phyloP scores from a whole-genome alignment of 75 land plant species.

The Selaginella tamariscina region DNA sequence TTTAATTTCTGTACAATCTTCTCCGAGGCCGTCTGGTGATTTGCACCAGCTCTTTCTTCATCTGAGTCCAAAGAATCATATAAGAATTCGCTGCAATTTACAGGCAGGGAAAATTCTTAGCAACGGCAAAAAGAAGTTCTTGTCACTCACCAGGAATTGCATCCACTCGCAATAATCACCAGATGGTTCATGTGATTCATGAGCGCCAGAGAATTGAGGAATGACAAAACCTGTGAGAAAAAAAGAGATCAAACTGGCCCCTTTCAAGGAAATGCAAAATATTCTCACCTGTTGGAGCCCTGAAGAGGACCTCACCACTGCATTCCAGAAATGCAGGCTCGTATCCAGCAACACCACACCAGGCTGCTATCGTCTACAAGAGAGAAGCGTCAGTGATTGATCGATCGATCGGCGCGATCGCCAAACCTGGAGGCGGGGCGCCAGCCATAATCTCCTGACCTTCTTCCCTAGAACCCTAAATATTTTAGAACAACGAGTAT shows the following conservation, averaged over 20 bases:
- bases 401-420: conserved; percentile 1
- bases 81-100: conserved; percentile 12
- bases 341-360: conserved; percentile 65
- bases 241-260: conserved; percentile 7
- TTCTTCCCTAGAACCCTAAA: conserved; percentile 3
- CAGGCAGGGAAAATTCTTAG: conserved; percentile 3
- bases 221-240: conserved; percentile 48
- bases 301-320: conserved; percentile 3
- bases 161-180: conserved; percentile 72
- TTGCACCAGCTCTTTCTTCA: conserved; percentile 13
- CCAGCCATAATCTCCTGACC: conserved; percentile 3
- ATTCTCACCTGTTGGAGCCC: conserved; percentile 3
- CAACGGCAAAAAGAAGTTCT: conserved; percentile 3
- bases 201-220: conserved; percentile 61
- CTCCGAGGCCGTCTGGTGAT: conserved; percentile 24
- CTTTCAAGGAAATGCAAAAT: conserved; percentile 2
- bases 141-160: conserved; percentile 39
- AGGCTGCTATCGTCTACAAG: conserved; percentile 81
- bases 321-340: conserved; percentile 75
- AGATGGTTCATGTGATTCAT: conserved; percentile 82
- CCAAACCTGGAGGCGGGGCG: conserved; percentile 4
- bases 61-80: conserved; percentile 21
- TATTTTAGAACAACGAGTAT: conserved; percentile 2
- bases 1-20: conserved; percentile 43
- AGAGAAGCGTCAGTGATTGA: background rate